These are phyloP conservation scores for Talinum fruticosum DNA, from an alignment of 148 eudicot genomes.

Conservation along the genomic window DNA sequence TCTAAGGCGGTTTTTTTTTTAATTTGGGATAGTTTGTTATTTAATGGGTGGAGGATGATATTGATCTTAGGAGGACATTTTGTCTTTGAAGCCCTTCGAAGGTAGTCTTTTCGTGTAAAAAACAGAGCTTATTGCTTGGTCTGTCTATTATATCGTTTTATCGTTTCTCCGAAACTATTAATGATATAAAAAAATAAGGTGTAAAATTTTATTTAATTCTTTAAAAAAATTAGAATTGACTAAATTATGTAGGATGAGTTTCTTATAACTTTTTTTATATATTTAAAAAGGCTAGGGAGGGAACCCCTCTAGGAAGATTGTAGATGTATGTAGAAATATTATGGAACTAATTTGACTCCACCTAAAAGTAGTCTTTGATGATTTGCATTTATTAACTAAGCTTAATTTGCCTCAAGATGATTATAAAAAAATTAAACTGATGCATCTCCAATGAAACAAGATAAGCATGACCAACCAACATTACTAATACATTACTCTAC, in stretches of 20 bases:
- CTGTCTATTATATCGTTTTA: too few species aligned
- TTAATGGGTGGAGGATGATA: too few species aligned
- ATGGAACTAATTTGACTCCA: not conserved
- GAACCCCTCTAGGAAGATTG: not conserved
- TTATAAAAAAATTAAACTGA: too few species aligned
- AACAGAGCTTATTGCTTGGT: too few species aligned
- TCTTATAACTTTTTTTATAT: not conserved
- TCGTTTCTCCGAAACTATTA: too few species aligned
- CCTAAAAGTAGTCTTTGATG: not conserved
- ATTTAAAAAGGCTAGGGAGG: not conserved
- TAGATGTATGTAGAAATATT: not conserved
- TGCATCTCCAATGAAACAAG: not conserved
- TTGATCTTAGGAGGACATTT: too few species aligned
- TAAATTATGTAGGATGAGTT: not conserved
- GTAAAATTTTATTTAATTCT: too few species aligned
- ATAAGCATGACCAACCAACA: constrained; percentile 10
- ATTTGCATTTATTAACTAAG: not conserved
- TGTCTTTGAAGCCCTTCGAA: too few species aligned
- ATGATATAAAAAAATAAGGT: too few species aligned
- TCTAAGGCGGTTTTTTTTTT: too few species aligned
- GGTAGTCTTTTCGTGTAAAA: too few species aligned
- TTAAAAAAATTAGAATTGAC: not conserved
- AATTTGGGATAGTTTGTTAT: too few species aligned
- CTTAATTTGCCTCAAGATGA: not conserved
- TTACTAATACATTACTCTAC: not conserved